Evolutionary conservation across 352 stramenopile genomes (phyloP), one percentile per base, ranked within the genome.

Genomic region (Phytophthora cactorum): DNA sequence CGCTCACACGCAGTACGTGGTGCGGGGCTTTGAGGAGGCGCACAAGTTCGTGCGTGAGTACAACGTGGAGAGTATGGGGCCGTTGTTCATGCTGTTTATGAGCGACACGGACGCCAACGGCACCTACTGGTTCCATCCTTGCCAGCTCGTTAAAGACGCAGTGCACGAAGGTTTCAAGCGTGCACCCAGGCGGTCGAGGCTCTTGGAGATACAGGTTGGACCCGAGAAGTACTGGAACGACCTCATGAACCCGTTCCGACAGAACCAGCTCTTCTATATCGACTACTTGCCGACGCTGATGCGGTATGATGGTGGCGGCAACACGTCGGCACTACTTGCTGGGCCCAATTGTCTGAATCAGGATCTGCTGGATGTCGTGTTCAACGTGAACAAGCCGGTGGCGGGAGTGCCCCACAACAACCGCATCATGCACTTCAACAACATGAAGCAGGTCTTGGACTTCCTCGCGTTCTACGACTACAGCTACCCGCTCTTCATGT

Each of bases 211-310:
- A 39, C 84, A 84, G 50, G 70, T 93, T 1, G 86, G 86, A 0
- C 55, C 75, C 2, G 58, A 84, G 10, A 58, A 59, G 3, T 81
- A 90, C 31, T 95, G 86, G 86, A 83, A 85, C 65, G 75, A 95
- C 65, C 66, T 90, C 53, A 79, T 79, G 63, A 95, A 95, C 47
- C 68, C 78, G 29, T 95, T 95, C 62, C 72, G 77, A 27, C 84
- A 92, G 68, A 92, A 93, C 58, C 81, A 91, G 63, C 70, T 92
- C 36, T 92, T 95, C 59, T 92, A 92, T 69, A 92, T 95, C 34
- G 82, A 91, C 73, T 89, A 89, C 38, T 76, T 95, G 49, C 86
- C 86, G 34, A 82, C 86, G 28, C 56, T 95, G 15, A 85, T 95
- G 54, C 74, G 81, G n/a, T 95, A 95, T 72, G 82, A 93, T 5